Conservation (phyloP, 805 yeast species). For the Tetrapisispora iriomotensis region DNA sequence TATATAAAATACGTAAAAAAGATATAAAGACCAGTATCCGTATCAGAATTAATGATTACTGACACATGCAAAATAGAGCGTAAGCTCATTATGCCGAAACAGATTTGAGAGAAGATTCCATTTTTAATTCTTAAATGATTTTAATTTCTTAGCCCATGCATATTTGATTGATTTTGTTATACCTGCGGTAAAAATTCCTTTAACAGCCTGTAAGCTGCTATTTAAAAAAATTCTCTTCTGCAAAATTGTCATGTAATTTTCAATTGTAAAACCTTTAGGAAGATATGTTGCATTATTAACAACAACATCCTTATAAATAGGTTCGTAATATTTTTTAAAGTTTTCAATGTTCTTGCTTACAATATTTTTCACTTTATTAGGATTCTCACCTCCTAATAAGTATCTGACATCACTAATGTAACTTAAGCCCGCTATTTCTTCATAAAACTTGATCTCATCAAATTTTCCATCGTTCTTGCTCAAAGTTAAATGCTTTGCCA, state of each 20-base stretch:
- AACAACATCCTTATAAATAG: conserved; percentile 36
- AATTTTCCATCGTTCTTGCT: conserved; percentile 32
- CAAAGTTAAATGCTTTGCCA: conserved; percentile 35
- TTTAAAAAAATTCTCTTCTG: conserved; percentile 52
- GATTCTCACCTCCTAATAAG: conserved; percentile 82
- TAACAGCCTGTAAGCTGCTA: conserved; percentile 65
- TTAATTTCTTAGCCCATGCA: conserved; percentile 58
- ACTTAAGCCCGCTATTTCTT: conserved; percentile 67
- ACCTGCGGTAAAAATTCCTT: conserved; percentile 88
- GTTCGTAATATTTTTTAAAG: conserved; percentile 68
- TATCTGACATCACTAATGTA: conserved; percentile 88
- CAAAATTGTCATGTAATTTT: conserved; percentile 31
- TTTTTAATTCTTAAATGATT: conserved; percentile 22
- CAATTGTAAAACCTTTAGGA: conserved; percentile 33
- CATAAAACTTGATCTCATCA: conserved; percentile 58
- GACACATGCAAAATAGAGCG: conserved; percentile 2
- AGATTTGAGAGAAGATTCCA: no score
- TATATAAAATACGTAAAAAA: no score
- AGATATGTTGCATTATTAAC: conserved; percentile 25
- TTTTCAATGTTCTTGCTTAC: conserved; percentile 63
- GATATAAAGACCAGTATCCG: background rate
- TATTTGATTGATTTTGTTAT: conserved; percentile 56
- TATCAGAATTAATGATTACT: background rate
- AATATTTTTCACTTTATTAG: conserved; percentile 76
- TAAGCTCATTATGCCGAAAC: no score